Conservation (phyloP, 345 rosid species). For the Corchorus olitorius region DNA sequence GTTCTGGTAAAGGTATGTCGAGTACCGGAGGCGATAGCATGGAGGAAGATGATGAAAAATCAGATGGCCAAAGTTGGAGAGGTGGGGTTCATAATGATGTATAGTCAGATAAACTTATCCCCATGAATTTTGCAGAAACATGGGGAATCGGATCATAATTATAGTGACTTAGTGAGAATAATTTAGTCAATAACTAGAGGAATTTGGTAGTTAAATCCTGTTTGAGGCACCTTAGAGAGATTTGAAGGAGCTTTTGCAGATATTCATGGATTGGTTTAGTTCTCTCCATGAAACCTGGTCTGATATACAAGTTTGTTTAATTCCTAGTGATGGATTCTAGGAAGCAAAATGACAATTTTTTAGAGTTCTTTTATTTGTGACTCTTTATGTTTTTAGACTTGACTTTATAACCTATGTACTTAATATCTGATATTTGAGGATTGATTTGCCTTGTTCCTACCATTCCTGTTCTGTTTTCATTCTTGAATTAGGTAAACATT, state of each 20-base stretch:
- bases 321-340: slow-evolving; percentile 11
- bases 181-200: neutral
- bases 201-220: neutral
- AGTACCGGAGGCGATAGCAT: slow-evolving; percentile 45
- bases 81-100: slow-evolving; percentile 23
- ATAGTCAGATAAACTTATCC: slow-evolving; percentile 20
- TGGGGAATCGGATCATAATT: slow-evolving; percentile 15
- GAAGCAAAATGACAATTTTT: slow-evolving; percentile 8
- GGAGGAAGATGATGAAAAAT: slow-evolving; percentile 56
- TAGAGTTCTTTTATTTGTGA: neutral
- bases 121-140: slow-evolving; percentile 16
- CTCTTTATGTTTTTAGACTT: neutral
- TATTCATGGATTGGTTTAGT: slow-evolving; percentile 3
- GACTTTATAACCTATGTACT: slow-evolving; percentile 8
- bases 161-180: slow-evolving; percentile 13
- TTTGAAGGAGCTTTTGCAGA: slow-evolving; percentile 12
- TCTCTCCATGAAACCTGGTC: neutral
- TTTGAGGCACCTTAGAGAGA: neutral
- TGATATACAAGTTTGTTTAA: neutral
- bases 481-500: neutral
- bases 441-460: slow-evolving; percentile 1
- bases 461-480: neutral
- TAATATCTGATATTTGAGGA: slow-evolving; percentile 3
- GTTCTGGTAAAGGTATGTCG: slow-evolving; percentile 38
- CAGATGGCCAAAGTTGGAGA: slow-evolving; percentile 59